A percentile compares a stretch with the other conserved stretches of the same genome.
These are phyloP conservation scores for Termitomyces sp. DNA, from an alignment of 768 basidiomycete species.

Conservation along the genomic window DNA sequence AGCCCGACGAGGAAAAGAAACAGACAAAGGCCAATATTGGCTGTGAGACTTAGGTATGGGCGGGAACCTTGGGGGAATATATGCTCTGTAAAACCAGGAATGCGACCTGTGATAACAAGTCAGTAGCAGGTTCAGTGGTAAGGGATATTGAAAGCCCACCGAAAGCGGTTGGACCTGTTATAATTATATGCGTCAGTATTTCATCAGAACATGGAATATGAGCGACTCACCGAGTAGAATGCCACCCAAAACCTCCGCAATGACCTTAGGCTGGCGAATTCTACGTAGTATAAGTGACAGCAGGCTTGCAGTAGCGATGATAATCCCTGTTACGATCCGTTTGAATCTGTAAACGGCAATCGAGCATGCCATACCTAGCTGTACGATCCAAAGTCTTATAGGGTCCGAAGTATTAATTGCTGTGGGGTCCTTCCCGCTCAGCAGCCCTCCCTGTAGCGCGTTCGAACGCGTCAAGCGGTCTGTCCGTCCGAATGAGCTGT, in stretches of 20 bases:
- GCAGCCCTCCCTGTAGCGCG: constrained; percentile 55
- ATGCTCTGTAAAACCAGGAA: constrained; percentile 82
- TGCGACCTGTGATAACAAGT: constrained; percentile 43
- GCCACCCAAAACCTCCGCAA: constrained; percentile 81
- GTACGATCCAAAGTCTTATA: constrained; percentile 70
- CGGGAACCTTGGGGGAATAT: constrained; percentile 73
- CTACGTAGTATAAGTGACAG: constrained; percentile 69
- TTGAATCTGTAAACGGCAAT: neutral
- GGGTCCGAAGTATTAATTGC: constrained; percentile 63
- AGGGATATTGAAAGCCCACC: constrained; percentile 17
- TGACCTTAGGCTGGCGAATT: constrained; percentile 81
- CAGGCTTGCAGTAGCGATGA: constrained; percentile 73
- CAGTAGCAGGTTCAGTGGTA: neutral
- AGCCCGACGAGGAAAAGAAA: constrained; percentile 93
- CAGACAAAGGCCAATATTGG: constrained; percentile 83
- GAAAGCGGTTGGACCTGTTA: constrained; percentile 44
- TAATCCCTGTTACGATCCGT: constrained; percentile 50
- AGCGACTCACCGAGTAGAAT: constrained; percentile 70
- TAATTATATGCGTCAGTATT: constrained; percentile 7
- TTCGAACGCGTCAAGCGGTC: neutral
- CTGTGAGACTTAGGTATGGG: constrained; percentile 78
- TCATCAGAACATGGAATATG: constrained; percentile 33
- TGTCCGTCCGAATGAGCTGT: neutral
- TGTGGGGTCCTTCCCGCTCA: constrained; percentile 72
- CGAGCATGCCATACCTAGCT: constrained; percentile 50